Percentiles rank a stretch among this genome's conserved stretches.
Evolutionary conservation across 2,329 filamentous ascomycete genomes (phyloP).

Genomic region (Calonectria fujianensis): DNA sequence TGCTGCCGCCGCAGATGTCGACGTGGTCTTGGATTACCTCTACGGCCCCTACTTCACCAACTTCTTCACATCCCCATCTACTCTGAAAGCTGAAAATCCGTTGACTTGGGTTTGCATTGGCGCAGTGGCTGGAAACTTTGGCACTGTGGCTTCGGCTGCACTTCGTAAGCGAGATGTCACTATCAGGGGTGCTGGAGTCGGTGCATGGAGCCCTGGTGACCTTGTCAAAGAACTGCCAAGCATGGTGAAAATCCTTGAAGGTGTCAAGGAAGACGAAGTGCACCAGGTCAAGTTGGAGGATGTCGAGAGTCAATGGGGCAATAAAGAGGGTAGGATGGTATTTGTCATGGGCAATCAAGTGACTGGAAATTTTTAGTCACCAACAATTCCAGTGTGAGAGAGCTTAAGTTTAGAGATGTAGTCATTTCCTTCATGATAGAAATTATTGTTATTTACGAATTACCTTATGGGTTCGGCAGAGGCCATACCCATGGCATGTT

Average conservation of each 20-base stretch:
- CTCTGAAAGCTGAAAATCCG: slow-evolving; percentile 56
- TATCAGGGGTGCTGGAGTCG: slow-evolving; percentile 66
- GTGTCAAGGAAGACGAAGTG: slow-evolving; percentile 45
- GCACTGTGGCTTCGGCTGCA: slow-evolving; percentile 63
- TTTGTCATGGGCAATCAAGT: slow-evolving; percentile 50
- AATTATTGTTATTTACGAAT: neutral
- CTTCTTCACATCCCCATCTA: slow-evolving; percentile 64
- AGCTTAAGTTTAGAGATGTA: neutral
- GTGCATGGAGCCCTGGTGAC: slow-evolving; percentile 62
- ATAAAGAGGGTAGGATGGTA: slow-evolving; percentile 51
- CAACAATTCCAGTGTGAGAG: neutral
- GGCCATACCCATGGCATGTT: no score
- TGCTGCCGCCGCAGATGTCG: slow-evolving; percentile 65
- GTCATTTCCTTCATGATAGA: neutral
- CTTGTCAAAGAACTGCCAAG: slow-evolving; percentile 45
- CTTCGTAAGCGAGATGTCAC: slow-evolving; percentile 70
- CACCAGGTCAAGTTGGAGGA: slow-evolving; percentile 49
- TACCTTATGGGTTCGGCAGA: no score
- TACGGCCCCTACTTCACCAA: slow-evolving; percentile 68
- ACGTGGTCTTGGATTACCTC: slow-evolving; percentile 75
- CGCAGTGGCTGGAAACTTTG: slow-evolving; percentile 61
- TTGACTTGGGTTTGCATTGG: slow-evolving; percentile 74
- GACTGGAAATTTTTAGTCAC: neutral
- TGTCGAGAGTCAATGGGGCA: slow-evolving; percentile 53
- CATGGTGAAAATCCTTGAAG: slow-evolving; percentile 52